Base-by-base conservation (phyloP, 2,329 filamentous ascomycete genomes). In the Huntiella bhutanensis region DNA sequence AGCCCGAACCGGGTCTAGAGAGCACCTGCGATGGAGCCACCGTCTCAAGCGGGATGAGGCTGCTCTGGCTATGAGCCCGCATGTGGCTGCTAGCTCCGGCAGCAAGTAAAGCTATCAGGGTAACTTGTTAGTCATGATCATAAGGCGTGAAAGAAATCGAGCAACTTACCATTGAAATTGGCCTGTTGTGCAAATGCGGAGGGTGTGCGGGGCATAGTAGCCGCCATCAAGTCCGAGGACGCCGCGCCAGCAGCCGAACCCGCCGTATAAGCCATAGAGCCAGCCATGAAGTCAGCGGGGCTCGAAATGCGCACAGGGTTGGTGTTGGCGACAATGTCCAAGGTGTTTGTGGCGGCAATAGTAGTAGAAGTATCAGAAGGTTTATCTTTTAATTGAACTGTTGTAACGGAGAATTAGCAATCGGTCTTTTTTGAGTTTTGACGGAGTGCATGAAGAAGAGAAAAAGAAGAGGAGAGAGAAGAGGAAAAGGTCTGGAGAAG, bases 201-300 rank as follows among this genome's bases (percentile, higher is more conserved):
- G 11, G 48, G 48, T 13, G 44, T 49, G 28, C 44, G 43, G 17
- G 48, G 48, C 19, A 49, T 49, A 17, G 43, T 43, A n/a, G 46
- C 38, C 4, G 48, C 15, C 22, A 49, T 32, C 19, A 49, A 17
- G 15, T 49, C 40, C 13, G 42, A 41, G 5, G 45, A 13, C 33
- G 19, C 28, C 3, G 45, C 12, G 7, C 15, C 22, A 13, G 40
- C 11, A 11, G 46, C 8, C 5, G 33, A 13, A 36, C 33, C 12
- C 13, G 41, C 5, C 5, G 8, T 17, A 19, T 17, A 34, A 16
- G 13, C n/a, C 6, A 43, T 28, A 15, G 11, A 33, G n/a, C 33
- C 35, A 38, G 43, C 17, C n/a, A 41, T 8, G 12, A 45, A 33
- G 4, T 36, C 33, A 33, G 39, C 13, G 15, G 33, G 33, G 15